Base-by-base conservation (phyloP, 2,329 filamentous ascomycete species). In the Aspergillus phoenicis region DNA sequence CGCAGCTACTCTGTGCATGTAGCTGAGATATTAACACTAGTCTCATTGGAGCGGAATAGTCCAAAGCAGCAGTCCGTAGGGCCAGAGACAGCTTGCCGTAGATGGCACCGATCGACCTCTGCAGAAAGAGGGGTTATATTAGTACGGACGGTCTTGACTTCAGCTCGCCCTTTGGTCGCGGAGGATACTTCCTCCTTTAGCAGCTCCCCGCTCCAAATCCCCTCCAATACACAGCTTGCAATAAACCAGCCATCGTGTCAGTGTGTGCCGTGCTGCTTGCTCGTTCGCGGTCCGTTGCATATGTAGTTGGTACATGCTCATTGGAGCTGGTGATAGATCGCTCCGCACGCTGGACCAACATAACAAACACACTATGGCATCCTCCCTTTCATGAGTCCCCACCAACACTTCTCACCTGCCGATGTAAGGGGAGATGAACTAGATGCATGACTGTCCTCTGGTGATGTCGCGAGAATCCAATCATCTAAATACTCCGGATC, bases 121-220 rank as follows among this genome's bases (percentile, higher is more conserved):
- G 47, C 47, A 51, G 26, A 30, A 45, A 30, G 26, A 51, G 26
- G 47, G 47, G 24, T 30, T 30, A 33, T 33, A 4, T 8, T n/a
- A 28, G 45, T 48, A 7, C 28, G 11, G 28, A 10, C 10, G 28
- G 28, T 30, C 28, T 30, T n/a, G 24, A 28, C 24, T 49, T 28
- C 47, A 26, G 47, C 24, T 49, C 24, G 47, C 26, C 47, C 11
- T 28, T n/a, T 11, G 7, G 28, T 30, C 47, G 26, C 47, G 47
- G 47, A 51, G 47, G n/a, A 51, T n/a, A 20, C 47, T 51, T 51
- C 47, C 45, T 49, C 15, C 47, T 51, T 11, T n/a, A 51, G 26
- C n/a, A 30, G 33, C 26, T 28, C 26, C 11, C n/a, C 24, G 30
- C 20, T 17, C 26, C n/a, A 51, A 7, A n/a, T 17, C 17, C 15